Evolutionary conservation across 2,329 filamentous ascomycete species (phyloP).

Genomic region (Elsinoe perseae): DNA sequence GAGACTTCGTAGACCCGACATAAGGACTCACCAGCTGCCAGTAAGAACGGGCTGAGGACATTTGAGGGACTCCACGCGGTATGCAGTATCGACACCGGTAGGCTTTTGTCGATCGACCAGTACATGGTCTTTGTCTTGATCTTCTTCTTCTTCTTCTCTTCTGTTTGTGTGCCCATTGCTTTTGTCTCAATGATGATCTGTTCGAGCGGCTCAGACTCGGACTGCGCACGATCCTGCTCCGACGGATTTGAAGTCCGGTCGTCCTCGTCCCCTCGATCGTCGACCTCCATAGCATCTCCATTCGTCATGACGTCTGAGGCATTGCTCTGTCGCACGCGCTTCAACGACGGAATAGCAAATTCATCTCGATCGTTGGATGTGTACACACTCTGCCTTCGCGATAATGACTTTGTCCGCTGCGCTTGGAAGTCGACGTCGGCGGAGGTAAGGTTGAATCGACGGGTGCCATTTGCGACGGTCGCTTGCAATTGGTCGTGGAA

Average conservation of each 20-base stretch:
- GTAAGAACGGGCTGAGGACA: conserved; percentile 22
- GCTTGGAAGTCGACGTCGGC: background rate
- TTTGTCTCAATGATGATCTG: conserved; percentile 9
- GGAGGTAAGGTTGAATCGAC: conserved; percentile 17
- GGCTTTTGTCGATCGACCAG: conserved; percentile 26
- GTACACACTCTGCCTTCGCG: conserved; percentile 12
- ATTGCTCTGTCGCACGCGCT: conserved; percentile 29
- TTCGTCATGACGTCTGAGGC: conserved; percentile 30
- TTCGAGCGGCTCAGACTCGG: conserved; percentile 23
- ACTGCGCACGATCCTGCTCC: conserved; percentile 24
- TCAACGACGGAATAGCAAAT: conserved; percentile 28
- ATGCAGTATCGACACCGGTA: conserved; percentile 25
- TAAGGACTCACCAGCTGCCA: conserved; percentile 29
- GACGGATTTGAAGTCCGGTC: conserved; percentile 22
- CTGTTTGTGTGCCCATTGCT: conserved; percentile 27
- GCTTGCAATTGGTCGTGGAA: conserved; percentile 36
- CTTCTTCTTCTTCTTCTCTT: conserved; percentile 25
- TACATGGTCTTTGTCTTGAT: conserved; percentile 30
- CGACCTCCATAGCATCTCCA: conserved; percentile 42
- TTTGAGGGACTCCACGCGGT: conserved; percentile 27
- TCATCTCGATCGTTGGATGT: conserved; percentile 21
- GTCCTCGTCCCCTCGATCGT: conserved; percentile 32
- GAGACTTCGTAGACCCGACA: conserved; percentile 27
- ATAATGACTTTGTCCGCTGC: conserved; percentile 4
- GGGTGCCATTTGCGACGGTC: conserved; percentile 16